Percentiles rank a stretch among this genome's conserved stretches.
phyloP scores from a whole-genome alignment of 306 rosid genomes.

The Herpetospermum pedunculosum region DNA sequence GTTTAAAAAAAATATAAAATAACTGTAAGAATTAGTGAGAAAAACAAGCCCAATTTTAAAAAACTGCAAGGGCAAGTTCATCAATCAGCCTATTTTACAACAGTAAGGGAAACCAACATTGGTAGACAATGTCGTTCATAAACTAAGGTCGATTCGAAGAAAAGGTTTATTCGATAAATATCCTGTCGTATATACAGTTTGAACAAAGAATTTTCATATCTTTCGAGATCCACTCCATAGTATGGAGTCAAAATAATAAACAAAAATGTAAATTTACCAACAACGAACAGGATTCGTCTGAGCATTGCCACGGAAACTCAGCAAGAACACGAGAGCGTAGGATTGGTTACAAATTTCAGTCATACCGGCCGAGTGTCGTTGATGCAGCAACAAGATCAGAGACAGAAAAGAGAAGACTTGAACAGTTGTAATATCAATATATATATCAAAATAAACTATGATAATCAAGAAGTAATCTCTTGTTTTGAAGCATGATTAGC shows the following conservation, averaged over 20 bases:
- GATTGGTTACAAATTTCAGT: background rate
- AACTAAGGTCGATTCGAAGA: background rate
- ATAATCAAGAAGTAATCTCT: slow-evolving; percentile 1
- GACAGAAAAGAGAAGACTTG: background rate
- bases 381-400: background rate
- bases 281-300: background rate
- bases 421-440: background rate
- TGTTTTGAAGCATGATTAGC: background rate
- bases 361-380: background rate
- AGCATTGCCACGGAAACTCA: background rate
- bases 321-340: background rate
- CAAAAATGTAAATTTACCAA: background rate
- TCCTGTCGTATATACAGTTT: background rate
- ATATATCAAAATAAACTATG: background rate
- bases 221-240: background rate
- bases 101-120: background rate
- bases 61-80: no score
- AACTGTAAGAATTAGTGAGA: no score
- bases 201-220: background rate
- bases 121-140: background rate
- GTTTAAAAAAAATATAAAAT: no score
- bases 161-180: background rate
- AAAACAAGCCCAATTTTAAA: no score
- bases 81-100: no score
- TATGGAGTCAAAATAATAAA: background rate